A percentile compares a stretch with the other conserved stretches of the same genome.
Conservation (phyloP, 139 green algal species). For the Zygnema cylindricum region DNA sequence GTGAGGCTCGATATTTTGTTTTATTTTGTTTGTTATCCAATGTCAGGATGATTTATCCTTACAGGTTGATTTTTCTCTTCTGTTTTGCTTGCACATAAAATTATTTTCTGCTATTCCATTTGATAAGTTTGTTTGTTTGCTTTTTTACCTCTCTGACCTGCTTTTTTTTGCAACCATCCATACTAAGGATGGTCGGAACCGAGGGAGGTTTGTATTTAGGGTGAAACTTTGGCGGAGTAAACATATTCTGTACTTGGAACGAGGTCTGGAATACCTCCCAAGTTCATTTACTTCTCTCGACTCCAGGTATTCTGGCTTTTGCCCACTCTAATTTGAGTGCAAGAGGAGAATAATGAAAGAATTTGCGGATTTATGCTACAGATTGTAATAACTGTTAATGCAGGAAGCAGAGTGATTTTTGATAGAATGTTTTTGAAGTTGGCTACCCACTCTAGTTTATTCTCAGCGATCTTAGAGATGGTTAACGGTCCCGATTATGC, state of each 20-base stretch:
- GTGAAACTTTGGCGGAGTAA: constrained; percentile 53
- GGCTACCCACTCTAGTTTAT: not conserved
- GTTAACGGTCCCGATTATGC: no score
- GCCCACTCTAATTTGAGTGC: not conserved
- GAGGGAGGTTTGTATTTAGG: not conserved
- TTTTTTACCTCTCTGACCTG: not conserved
- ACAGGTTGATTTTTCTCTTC: not conserved
- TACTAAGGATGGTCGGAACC: not conserved
- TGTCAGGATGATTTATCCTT: not conserved
- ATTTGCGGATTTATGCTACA: not conserved
- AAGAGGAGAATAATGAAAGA: not conserved
- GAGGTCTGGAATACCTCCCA: constrained; percentile 67
- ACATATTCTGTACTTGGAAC: constrained; percentile 69
- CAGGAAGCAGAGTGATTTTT: not conserved
- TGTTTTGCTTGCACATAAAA: not conserved
- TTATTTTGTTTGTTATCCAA: not conserved
- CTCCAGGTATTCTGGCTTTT: constrained; percentile 38
- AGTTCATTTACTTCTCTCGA: constrained; percentile 77
- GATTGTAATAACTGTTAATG: constrained; percentile 10
- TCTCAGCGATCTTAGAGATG: no score
- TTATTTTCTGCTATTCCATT: not conserved
- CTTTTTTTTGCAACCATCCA: not conserved
- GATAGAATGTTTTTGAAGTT: not conserved
- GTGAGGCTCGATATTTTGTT: not conserved
- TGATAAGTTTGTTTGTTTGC: constrained; percentile 15